Evolutionary conservation across 345 rosid species (phyloP).

Genomic region (Bretschneidera sinensis): DNA sequence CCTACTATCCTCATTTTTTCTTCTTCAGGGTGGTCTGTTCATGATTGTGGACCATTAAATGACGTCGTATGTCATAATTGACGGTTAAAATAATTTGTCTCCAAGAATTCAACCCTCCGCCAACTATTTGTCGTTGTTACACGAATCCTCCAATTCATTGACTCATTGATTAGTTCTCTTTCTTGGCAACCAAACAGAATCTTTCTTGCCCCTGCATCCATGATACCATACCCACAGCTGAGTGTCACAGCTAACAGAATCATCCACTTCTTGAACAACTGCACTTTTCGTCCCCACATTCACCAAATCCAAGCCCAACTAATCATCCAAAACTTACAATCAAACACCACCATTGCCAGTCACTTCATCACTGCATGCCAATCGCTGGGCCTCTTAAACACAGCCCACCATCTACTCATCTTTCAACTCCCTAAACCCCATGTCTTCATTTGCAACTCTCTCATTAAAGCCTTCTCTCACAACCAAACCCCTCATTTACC

Average conservation of each 20-base stretch:
- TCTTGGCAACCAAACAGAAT: too few relatives aligned
- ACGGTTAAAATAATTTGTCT: too few relatives aligned
- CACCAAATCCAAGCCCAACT: conserved; percentile 46
- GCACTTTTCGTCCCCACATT: conserved; percentile 25
- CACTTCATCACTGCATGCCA: conserved; percentile 40
- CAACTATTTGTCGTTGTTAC: too few relatives aligned
- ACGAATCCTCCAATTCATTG: too few relatives aligned
- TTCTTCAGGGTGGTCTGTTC: too few relatives aligned
- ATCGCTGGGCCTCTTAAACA: conserved; percentile 21
- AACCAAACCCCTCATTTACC: conserved; percentile 34
- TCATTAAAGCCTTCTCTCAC: conserved; percentile 45
- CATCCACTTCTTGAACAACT: conserved; percentile 26
- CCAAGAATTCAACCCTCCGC: too few relatives aligned
- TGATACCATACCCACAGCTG: conserved; percentile 5
- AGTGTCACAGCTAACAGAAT: conserved; percentile 14
- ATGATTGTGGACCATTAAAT: too few relatives aligned
- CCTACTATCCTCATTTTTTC: conserved; percentile 66
- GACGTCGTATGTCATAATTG: too few relatives aligned
- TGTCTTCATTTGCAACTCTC: conserved; percentile 47
- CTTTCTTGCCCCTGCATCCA: not conserved
- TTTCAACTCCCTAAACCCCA: conserved; percentile 28
- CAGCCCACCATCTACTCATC: conserved; percentile 27
- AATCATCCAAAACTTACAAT: conserved; percentile 32
- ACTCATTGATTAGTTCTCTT: too few relatives aligned
- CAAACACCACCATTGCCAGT: conserved; percentile 29